Evolutionary conservation across 139 green algal species (phyloP).

Genomic region (Coelastrella sp.): DNA sequence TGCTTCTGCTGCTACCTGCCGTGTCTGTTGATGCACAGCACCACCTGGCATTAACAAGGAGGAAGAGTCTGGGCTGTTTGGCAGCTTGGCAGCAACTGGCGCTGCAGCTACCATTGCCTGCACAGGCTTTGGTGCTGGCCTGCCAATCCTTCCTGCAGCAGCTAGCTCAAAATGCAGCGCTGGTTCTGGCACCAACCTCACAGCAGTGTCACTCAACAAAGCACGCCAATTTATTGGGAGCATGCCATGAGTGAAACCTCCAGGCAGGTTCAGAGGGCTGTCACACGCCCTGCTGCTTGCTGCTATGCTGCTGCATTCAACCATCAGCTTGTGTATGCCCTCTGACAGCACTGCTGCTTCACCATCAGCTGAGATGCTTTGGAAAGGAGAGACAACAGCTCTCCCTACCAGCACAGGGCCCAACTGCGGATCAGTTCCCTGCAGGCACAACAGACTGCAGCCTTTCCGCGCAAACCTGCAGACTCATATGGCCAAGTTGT

Average conservation of each 20-base stretch:
- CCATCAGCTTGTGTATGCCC: conserved; percentile 6
- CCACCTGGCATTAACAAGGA: neutral
- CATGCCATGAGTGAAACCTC: neutral
- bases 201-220: conserved; percentile 59
- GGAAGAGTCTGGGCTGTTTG: too few relatives aligned
- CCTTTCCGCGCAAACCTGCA: too few relatives aligned
- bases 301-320: conserved; percentile 9
- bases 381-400: conserved; percentile 6
- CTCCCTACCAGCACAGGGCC: conserved; percentile 25
- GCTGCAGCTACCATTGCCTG: neutral
- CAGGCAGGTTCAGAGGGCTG: conserved; percentile 16
- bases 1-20: neutral
- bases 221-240: conserved; percentile 64
- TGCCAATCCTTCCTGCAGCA: neutral
- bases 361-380: neutral
- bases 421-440: neutral
- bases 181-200: conserved; percentile 54
- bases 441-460: neutral
- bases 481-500: too few relatives aligned
- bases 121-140: neutral
- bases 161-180: conserved; percentile 60
- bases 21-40: neutral
- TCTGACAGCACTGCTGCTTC: neutral
- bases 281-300: neutral
- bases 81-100: neutral